Percentiles rank a stretch among this genome's conserved stretches.
phyloP scores from a whole-genome alignment of 257 asterid genomes.

The Plectranthus barbatus region DNA sequence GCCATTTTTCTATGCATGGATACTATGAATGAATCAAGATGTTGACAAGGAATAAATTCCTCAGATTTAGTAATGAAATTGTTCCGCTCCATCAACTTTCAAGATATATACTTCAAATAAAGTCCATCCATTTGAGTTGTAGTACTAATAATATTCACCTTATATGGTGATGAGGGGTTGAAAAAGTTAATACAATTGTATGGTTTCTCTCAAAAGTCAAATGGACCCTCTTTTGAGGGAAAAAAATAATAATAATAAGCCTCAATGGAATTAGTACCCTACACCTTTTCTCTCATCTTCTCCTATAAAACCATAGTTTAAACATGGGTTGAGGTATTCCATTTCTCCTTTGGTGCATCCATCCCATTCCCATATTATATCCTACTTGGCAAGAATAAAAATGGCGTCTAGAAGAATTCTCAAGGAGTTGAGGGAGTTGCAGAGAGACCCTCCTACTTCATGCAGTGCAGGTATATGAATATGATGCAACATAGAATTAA shows the following conservation, averaged over 20 bases:
- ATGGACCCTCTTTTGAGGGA: constrained; percentile 1
- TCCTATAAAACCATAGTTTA: constrained; percentile 22
- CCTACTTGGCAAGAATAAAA: background rate
- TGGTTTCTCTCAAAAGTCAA: constrained; percentile 14
- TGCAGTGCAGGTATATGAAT: constrained; percentile 68
- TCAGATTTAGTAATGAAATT: constrained; percentile 1
- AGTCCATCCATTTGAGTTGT: background rate
- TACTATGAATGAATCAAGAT: background rate
- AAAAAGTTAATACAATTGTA: constrained; percentile 6
- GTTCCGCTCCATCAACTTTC: background rate
- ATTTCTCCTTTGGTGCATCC: too few relatives aligned
- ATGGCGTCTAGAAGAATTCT: constrained; percentile 86
- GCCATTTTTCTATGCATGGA: background rate
- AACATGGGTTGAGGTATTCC: constrained; percentile 5
- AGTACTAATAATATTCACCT: background rate
- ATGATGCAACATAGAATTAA: too few relatives aligned
- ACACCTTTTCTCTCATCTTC: constrained; percentile 2
- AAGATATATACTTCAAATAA: background rate
- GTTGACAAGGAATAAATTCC: constrained; percentile 10
- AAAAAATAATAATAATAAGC: background rate
- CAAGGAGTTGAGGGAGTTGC: constrained; percentile 75
- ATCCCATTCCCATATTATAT: too few relatives aligned
- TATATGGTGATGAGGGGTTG: background rate
- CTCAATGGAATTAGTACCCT: constrained; percentile 39
- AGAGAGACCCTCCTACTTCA: constrained; percentile 90